Conservation (phyloP, 2,329 filamentous ascomycete genomes). For the Botrytis aclada region DNA sequence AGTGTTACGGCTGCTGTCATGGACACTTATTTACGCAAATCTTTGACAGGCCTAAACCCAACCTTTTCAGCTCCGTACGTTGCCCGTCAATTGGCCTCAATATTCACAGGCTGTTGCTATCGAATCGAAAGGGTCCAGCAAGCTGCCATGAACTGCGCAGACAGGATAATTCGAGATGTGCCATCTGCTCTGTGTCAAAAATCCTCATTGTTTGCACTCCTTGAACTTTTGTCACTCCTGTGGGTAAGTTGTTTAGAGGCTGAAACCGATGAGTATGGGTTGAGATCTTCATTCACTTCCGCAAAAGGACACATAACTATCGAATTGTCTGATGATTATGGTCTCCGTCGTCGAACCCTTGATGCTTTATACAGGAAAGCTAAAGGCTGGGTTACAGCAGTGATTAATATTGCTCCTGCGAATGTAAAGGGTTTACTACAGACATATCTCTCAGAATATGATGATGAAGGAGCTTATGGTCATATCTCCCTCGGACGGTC, state of each 20-base stretch:
- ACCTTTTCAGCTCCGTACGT: constrained; percentile 88
- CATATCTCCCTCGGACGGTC: constrained; percentile 90
- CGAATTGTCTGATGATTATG: constrained; percentile 91
- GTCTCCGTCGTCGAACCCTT: constrained; percentile 75
- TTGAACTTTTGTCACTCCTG: constrained; percentile 90
- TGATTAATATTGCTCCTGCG: constrained; percentile 80
- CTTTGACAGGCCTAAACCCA: constrained; percentile 66
- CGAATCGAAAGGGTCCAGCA: constrained; percentile 88
- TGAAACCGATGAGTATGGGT: constrained; percentile 91
- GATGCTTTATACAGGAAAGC: constrained; percentile 74
- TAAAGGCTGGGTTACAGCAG: constrained; percentile 73
- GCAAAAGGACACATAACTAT: constrained; percentile 74
- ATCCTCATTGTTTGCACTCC: constrained; percentile 83
- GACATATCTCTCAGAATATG: constrained; percentile 92
- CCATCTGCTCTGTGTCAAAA: constrained; percentile 89
- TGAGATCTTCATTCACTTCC: constrained; percentile 77
- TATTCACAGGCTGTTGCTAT: constrained; percentile 89
- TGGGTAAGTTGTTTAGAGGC: constrained; percentile 93
- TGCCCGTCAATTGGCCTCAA: constrained; percentile 79
- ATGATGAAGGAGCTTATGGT: constrained; percentile 86
- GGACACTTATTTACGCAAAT: constrained; percentile 74
- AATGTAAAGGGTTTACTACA: constrained; percentile 94
- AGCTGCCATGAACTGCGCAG: constrained; percentile 77
- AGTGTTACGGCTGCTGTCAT: constrained; percentile 66
- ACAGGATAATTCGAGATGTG: constrained; percentile 78